Base-by-base conservation (phyloP, 768 basidiomycete species). In the Punctularia strigosozonata region DNA sequence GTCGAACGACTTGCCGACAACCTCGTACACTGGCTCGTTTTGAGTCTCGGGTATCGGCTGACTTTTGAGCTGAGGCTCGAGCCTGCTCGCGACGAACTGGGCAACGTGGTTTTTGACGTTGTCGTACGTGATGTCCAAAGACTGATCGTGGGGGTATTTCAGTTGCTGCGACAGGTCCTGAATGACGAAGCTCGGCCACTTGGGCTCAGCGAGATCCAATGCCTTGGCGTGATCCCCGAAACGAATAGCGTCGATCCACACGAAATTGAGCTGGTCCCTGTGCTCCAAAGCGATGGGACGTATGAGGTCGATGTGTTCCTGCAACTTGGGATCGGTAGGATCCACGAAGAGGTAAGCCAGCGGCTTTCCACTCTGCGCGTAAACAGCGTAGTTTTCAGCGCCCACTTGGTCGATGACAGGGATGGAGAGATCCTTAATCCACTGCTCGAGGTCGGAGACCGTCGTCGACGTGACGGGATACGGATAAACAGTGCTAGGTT, bases 181-280 rank as follows among this genome's bases (percentile, higher is more conserved):
- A 47, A 99, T 65, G 52, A 97, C 92, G 54, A 99, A 92, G 28
- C 79, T 69, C 8, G 95, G 95, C 91, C 90, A 97, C 50, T 82
- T 81, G 50, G 77, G 60, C 52, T 89, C 86, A 20, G 58, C 55
- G 40, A 99, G 71, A 71, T 92, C 94, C 42, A 99, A 73, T 1
- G 87, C 85, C 61, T 89, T 91, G 48, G 82, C 95, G 65, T 99
- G 95, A 52, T 98, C 94, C 50, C 75, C 77, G 50, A 91, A 99
- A 59, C 91, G 90, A 64, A 82, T 64, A 18, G 89, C 91, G 58
- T 99, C 95, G 50, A 99, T 98, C 80, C 81, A 94, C 44, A 98
- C 94, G 58, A 97, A 95, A 78, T 95, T 95, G 57, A 98, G 53
- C 63, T 87, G 80, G 50, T 77, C 72, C 63, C 86, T 89, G 69